Base-by-base conservation (phyloP, 768 basidiomycete genomes). In the Multifurca ochricompacta region DNA sequence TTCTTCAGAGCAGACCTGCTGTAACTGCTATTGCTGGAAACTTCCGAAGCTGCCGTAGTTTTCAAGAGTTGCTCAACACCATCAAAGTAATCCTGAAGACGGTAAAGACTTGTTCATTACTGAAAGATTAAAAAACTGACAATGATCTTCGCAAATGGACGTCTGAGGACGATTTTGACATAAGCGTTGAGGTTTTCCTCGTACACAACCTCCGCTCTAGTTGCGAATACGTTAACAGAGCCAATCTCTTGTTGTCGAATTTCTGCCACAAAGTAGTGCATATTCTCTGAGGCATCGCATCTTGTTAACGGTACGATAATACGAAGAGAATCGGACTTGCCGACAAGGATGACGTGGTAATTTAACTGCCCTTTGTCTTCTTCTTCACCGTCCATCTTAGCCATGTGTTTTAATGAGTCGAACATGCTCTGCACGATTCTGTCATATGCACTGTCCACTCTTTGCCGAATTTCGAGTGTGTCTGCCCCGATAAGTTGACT, bases 321-420 rank as follows among this genome's bases (percentile, higher is more conserved):
- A 6, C n/a, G 23, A 39, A 41, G 25, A 58, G 39, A 18, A 44
- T 7, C 37, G 5, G 31, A 68, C 87, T 63, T 64, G 94, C 95
- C 95, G 53, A 97, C 87, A 56, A 98, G 75, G 64, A 95, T 86
- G 61, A 97, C 91, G 66, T 96, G 92, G 60, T 91, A 96, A 68
- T 97, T 97, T 48, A 98, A 77, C 65, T 95, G 92, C 0, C 93
- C 93, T 69, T 98, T 98, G 68, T 93, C 94, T 65, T 98, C 95
- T 0, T 81, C 87, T 52, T 90, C 91, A 0, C 91, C 89, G 53
- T 93, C 87, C 76, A 95, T 72, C 68, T 96, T 98, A 10, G 94
- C 95, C 81, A 98, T 91, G 57, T 94, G 92, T 69, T 92, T 93
- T 58, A 98, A 68, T 13, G 82, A 86, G 41, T 91, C 93, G 64